phyloP scores from a whole-genome alignment of 139 green algal species.

The Chlorella sp. region DNA sequence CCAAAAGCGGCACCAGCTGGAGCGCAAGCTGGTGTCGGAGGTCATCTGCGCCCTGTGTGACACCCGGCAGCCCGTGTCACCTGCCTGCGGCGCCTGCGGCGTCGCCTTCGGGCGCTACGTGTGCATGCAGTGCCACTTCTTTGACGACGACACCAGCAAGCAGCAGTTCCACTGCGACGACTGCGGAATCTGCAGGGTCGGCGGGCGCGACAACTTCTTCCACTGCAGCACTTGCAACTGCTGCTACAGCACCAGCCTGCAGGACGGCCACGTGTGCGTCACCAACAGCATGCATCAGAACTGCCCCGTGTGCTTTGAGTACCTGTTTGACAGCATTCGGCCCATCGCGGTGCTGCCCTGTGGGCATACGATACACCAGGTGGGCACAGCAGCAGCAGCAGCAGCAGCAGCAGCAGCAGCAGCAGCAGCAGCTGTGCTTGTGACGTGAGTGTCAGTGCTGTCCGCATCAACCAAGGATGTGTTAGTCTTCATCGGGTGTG shows the following conservation, averaged over 20 bases:
- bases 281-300: conserved; percentile 82
- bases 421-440: too few relatives aligned
- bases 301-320: conserved; percentile 81
- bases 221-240: conserved; percentile 87
- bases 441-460: too few relatives aligned
- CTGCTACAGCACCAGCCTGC: conserved; percentile 73
- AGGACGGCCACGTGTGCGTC: conserved; percentile 80
- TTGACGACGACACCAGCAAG: conserved; percentile 80
- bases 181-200: conserved; percentile 81
- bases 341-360: conserved; percentile 82
- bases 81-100: conserved; percentile 61
- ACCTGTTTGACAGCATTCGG: conserved; percentile 83
- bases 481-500: too few relatives aligned
- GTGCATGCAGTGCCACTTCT: conserved; percentile 65
- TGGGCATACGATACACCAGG: conserved; percentile 88
- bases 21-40: conserved; percentile 65
- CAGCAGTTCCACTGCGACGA: conserved; percentile 73
- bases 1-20: conserved; percentile 66
- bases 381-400: conserved; percentile 41
- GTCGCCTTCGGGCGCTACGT: conserved; percentile 62
- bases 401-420: too few relatives aligned
- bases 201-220: conserved; percentile 86
- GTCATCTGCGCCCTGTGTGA: conserved; percentile 77
- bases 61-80: conserved; percentile 51
- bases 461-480: too few relatives aligned